Conservation (phyloP, 2,329 filamentous ascomycete species). For the Aureobasidium vineae region DNA sequence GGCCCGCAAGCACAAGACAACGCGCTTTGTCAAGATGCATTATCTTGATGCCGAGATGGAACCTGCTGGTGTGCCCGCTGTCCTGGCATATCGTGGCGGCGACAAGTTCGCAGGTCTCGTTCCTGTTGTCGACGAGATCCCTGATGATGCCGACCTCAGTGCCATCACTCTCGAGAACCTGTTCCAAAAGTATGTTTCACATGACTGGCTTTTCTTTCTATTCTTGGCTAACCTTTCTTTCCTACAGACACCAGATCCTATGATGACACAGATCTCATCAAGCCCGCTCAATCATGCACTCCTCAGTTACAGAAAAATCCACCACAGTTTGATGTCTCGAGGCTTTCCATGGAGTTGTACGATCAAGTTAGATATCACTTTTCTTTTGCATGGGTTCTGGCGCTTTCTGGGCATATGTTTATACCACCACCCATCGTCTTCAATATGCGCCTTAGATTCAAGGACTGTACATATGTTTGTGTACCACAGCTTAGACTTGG, state of each 20-base stretch:
- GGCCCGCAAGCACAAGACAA: slow-evolving; percentile 65
- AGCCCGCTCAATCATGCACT: background rate
- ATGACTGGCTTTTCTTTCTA: background rate
- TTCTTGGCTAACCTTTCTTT: background rate
- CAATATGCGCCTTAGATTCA: background rate
- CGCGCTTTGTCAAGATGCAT: slow-evolving; percentile 88
- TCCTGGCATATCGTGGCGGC: slow-evolving; percentile 84
- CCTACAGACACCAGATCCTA: slow-evolving; percentile 27
- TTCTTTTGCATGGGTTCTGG: slow-evolving; percentile 2
- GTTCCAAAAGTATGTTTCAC: slow-evolving; percentile 53
- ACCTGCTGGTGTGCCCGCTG: slow-evolving; percentile 77
- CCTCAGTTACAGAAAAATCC: background rate
- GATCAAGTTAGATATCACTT: background rate
- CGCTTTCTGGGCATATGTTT: background rate
- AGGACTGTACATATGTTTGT: slow-evolving; percentile 10
- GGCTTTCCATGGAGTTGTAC: background rate
- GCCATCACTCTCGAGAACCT: slow-evolving; percentile 57
- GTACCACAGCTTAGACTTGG: background rate
- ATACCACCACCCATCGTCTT: background rate
- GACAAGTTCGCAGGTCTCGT: slow-evolving; percentile 90
- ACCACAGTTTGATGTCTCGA: background rate
- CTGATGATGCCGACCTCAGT: slow-evolving; percentile 54
- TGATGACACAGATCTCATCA: background rate
- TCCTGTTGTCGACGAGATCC: slow-evolving; percentile 82
- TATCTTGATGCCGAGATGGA: slow-evolving; percentile 94